Percentiles rank a stretch among this genome's conserved stretches.
Conservation (phyloP, 768 basidiomycete species). For the Agrocybe pediades region DNA sequence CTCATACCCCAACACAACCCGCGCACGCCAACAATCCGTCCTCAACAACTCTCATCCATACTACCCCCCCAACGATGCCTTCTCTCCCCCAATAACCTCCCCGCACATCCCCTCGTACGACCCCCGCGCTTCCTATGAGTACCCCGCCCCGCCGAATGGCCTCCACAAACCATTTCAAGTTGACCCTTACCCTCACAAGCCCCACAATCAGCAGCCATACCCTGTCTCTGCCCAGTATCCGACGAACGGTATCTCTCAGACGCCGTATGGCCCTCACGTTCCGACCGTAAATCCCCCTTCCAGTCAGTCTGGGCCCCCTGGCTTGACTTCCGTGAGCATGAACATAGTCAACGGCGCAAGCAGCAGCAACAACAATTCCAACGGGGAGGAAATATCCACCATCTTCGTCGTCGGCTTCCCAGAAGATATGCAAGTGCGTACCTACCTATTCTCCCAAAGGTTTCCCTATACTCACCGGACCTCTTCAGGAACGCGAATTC, state of each 20-base stretch:
- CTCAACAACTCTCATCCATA: conserved; percentile 35
- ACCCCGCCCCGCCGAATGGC: conserved; percentile 21
- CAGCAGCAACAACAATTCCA: conserved; percentile 26
- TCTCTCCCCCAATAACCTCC: conserved; percentile 37
- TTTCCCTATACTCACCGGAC: conserved; percentile 20
- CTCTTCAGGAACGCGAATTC: conserved; percentile 90
- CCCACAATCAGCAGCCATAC: conserved; percentile 32
- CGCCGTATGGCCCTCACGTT: conserved; percentile 74
- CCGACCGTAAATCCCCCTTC: conserved; percentile 32
- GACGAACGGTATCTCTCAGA: conserved; percentile 54
- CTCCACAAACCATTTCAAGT: conserved; percentile 31
- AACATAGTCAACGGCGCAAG: conserved; percentile 25
- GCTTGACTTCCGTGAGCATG: conserved; percentile 27
- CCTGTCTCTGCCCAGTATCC: conserved; percentile 22
- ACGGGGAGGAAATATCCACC: conserved; percentile 89
- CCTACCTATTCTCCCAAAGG: conserved; percentile 4
- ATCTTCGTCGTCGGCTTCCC: conserved; percentile 99
- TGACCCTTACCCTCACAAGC: conserved; percentile 30
- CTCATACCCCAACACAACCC: conserved; percentile 44
- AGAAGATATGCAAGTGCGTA: conserved; percentile 93
- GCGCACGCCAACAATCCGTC: too few relatives aligned
- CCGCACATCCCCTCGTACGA: conserved; percentile 41
- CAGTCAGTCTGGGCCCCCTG: conserved; percentile 22
- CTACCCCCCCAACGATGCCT: conserved; percentile 36
- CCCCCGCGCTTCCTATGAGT: conserved; percentile 37